A percentile compares a stretch with the other conserved stretches of the same genome.
Conservation (phyloP, 192 early-diverging fungal species). For the Coemansia sp. region DNA sequence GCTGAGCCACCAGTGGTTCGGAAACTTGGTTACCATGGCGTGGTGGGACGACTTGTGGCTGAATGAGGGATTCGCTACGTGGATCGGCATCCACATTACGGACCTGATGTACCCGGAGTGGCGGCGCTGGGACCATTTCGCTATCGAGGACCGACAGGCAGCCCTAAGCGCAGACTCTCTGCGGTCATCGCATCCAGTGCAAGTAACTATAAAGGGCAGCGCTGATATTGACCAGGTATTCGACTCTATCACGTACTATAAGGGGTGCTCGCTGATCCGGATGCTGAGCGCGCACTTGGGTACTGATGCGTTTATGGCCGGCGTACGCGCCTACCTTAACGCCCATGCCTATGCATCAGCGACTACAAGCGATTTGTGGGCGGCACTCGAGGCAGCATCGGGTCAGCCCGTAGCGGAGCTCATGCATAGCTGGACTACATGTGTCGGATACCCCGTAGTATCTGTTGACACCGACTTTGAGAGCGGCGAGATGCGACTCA, state of each 20-base stretch:
- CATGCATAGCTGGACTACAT: conserved; percentile 73
- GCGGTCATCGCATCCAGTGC: conserved; percentile 78
- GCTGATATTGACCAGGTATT: conserved; percentile 82
- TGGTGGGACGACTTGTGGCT: conserved; percentile 76
- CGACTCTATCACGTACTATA: conserved; percentile 81
- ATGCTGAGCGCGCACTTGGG: conserved; percentile 72
- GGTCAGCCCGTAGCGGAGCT: conserved; percentile 65
- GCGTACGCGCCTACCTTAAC: conserved; percentile 62
- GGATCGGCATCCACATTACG: conserved; percentile 66
- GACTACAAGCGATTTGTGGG: conserved; percentile 76
- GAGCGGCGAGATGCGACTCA: conserved; percentile 50
- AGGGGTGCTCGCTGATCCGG: conserved; percentile 77
- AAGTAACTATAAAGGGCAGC: conserved; percentile 68
- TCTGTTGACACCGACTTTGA: conserved; percentile 58
- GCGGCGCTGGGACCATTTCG: conserved; percentile 74
- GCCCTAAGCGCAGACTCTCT: conserved; percentile 75
- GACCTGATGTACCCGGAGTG: conserved; percentile 78
- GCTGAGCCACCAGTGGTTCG: conserved; percentile 84
- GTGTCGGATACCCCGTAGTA: conserved; percentile 67
- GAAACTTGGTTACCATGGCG: conserved; percentile 81
- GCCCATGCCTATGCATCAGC: conserved; percentile 71
- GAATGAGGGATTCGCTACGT: conserved; percentile 88
- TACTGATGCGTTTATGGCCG: conserved; percentile 49
- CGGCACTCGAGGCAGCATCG: conserved; percentile 59
- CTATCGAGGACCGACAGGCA: conserved; percentile 58